phyloP scores from a whole-genome alignment of 225 moss, liverwort and hornwort genomes.

The Sphagnum tenellum region DNA sequence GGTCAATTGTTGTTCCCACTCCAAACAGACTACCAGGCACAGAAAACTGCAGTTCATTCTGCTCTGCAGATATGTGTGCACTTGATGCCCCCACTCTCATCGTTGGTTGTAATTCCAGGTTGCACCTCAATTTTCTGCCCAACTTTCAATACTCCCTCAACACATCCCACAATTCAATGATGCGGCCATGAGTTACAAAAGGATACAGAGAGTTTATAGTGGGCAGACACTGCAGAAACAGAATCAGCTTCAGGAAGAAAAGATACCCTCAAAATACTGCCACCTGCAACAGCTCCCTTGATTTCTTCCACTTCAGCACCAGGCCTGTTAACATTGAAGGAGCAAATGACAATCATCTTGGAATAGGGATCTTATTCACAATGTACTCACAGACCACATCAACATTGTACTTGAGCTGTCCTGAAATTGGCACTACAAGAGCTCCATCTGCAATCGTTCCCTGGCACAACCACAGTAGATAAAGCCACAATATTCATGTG shows the following conservation, averaged over 20 bases:
- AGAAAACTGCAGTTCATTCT: conserved; percentile 88
- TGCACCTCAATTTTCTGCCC: conserved; percentile 97
- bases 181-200: background rate
- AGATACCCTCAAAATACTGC: conserved; percentile 85
- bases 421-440: conserved; percentile 92
- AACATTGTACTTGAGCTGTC: conserved; percentile 94
- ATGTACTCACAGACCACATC: conserved; percentile 99
- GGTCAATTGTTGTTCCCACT: conserved; percentile 95
- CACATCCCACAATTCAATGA: background rate
- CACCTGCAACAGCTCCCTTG: conserved; percentile 98
- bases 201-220: background rate
- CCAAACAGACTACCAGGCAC: conserved; percentile 96
- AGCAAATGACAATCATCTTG: conserved; percentile 99
- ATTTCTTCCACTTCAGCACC: conserved; percentile 99
- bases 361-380: conserved; percentile 92
- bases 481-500: background rate
- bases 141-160: conserved; percentile 87
- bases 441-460: conserved; percentile 96
- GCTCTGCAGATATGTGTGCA: conserved; percentile 90
- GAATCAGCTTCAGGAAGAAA: background rate
- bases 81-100: conserved; percentile 84
- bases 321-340: conserved; percentile 97
- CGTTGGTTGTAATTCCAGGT: conserved; percentile 87
- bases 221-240: no score
- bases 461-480: conserved; percentile 19